Evolutionary conservation across 257 asterid species (phyloP), one percentile per base, ranked within the genome.

Genomic region (Lavandula angustifolia): DNA sequence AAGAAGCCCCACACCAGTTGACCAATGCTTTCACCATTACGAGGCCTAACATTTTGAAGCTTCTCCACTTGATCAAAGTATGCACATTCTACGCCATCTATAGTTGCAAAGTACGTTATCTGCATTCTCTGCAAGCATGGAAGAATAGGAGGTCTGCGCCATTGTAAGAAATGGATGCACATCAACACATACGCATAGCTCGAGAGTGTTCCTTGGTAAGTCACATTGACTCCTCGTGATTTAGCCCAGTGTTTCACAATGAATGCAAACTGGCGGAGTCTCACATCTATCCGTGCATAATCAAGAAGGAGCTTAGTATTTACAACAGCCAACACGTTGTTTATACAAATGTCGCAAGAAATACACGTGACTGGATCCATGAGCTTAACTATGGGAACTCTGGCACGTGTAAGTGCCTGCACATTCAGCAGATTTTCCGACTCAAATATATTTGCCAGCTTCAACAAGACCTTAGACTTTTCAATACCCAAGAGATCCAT

Each of bases 211-310:
- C 97, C 99, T 47, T 74, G 94, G 75, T 94, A 94, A 48, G 99
- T 90, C 75, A 80, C 83, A 59, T 94, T 94, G 40, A 94, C 95
- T 72, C 90, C 94, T 60, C 99, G 84, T 33, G 87, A 80, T 73
- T 94, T 94, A 41, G 99, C 99, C 99, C 99, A 90, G 71, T 94
- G 95, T 75, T 94, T 94, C 35, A 94, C 96, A 56, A 94, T 80
- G 77, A 94, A 94, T 37, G 91, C 97, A 82, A 94, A 74, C 78
- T 90, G 99, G 47, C 89, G 76, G 72, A 94, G 84, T 76, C 99
- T 83, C 46, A 22, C 72, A 81, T 94, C 99, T 65, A 94, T 87
- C 60, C 69, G 72, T 27, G 97, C 89, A 76, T 94, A 94, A 76
- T 94, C 99, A 44, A 79, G 81, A 63, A 94, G 97, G 73, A 94